These are phyloP conservation scores for Cenchrus fungigraminus DNA, from an alignment of 176 grass and related monocot genomes.

Conservation along the genomic window DNA sequence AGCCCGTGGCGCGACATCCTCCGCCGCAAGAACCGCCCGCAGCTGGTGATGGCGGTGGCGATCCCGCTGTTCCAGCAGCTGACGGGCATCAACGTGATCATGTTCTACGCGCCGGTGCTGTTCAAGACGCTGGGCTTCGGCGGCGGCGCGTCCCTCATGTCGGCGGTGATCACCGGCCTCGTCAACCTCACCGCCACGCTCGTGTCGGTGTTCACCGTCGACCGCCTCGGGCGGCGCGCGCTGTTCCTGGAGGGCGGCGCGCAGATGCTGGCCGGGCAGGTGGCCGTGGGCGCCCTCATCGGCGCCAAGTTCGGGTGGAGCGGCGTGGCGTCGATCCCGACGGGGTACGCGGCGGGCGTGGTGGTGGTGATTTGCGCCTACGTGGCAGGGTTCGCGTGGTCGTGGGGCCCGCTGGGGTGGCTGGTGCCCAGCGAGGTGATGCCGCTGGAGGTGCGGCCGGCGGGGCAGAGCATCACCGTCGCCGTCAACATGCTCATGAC, in stretches of 20 bases:
- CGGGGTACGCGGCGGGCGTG: slow-evolving; percentile 67
- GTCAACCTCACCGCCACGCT: too few relatives aligned
- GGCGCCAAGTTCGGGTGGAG: slow-evolving; percentile 77
- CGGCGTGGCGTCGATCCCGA: slow-evolving; percentile 69
- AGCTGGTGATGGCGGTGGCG: too few relatives aligned
- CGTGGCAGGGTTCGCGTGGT: slow-evolving; percentile 93
- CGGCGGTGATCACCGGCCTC: neutral
- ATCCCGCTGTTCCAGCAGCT: slow-evolving; percentile 61
- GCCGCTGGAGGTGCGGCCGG: slow-evolving; percentile 91
- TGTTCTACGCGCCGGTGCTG: slow-evolving; percentile 79
- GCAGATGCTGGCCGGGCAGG: too few relatives aligned
- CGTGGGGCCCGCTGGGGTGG: slow-evolving; percentile 96
- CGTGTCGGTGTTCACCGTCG: too few relatives aligned
- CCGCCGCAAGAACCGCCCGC: too few relatives aligned
- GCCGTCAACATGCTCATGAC: slow-evolving; percentile 95
- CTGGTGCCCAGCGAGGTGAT: slow-evolving; percentile 98
- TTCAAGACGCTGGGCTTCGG: slow-evolving; percentile 64
- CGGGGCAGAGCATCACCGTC: slow-evolving; percentile 94
- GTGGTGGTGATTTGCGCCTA: slow-evolving; percentile 94
- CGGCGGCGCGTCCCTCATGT: neutral
- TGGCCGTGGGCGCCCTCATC: slow-evolving; percentile 37
- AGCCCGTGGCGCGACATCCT: too few relatives aligned
- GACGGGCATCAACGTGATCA: slow-evolving; percentile 76
- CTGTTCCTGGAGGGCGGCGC: too few relatives aligned
- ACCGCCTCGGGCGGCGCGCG: too few relatives aligned